Evolutionary conservation across 495 filamentous ascomycete genomes (phyloP).

Genomic region (Gamarada debralockiae): DNA sequence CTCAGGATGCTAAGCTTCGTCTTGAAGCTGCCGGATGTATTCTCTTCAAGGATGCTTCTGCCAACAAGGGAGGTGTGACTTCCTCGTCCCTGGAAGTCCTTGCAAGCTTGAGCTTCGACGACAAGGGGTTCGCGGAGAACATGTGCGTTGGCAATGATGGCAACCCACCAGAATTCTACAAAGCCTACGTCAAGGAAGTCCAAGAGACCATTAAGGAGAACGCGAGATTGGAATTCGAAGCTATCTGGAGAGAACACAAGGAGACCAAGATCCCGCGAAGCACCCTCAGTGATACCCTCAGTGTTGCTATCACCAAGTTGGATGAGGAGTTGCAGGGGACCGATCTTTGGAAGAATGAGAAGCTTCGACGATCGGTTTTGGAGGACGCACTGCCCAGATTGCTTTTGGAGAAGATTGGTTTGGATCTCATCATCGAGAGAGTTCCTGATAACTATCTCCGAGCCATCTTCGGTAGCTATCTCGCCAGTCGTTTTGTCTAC

Average conservation of each 20-base stretch:
- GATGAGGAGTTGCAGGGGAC: slow-evolving; percentile 94
- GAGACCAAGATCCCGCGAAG: slow-evolving; percentile 74
- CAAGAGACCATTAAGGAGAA: slow-evolving; percentile 87
- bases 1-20: slow-evolving; percentile 93
- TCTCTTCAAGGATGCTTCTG: slow-evolving; percentile 95
- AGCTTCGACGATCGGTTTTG: slow-evolving; percentile 73
- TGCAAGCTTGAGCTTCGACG: slow-evolving; percentile 90
- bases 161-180: slow-evolving; percentile 83
- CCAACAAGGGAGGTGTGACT: slow-evolving; percentile 98
- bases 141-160: slow-evolving; percentile 86
- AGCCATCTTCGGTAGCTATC: slow-evolving; percentile 91
- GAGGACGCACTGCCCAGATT: slow-evolving; percentile 82
- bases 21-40: slow-evolving; percentile 91
- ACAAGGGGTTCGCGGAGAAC: slow-evolving; percentile 78
- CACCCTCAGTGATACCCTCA: slow-evolving; percentile 83
- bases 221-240: slow-evolving; percentile 90
- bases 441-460: slow-evolving; percentile 90
- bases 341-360: slow-evolving; percentile 82
- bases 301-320: slow-evolving; percentile 85
- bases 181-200: slow-evolving; percentile 86
- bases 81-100: slow-evolving; percentile 97
- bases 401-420: slow-evolving; percentile 82
- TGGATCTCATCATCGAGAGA: slow-evolving; percentile 79
- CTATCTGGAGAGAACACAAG: slow-evolving; percentile 93
- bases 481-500: slow-evolving; percentile 95